Percentiles rank a stretch among this genome's conserved stretches.
These are phyloP conservation scores for Mychonastes homosphaera DNA, from an alignment of 139 green algal species.

Conservation along the genomic window DNA sequence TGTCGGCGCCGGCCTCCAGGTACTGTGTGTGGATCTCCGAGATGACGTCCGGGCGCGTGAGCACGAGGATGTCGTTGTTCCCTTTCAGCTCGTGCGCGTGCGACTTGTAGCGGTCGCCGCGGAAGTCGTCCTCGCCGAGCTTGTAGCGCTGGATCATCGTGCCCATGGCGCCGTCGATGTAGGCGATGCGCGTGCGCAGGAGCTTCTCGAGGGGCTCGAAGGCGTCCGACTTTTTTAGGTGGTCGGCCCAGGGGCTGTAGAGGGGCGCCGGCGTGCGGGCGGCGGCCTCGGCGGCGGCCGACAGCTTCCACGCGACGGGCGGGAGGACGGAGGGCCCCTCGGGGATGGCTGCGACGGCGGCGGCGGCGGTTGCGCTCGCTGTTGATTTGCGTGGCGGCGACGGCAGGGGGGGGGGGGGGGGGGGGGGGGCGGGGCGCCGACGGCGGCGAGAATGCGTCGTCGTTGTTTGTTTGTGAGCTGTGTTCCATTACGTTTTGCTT, in stretches of 20 bases:
- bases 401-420: too few species aligned
- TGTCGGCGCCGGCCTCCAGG: slow-evolving; percentile 80
- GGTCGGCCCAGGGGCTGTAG: slow-evolving; percentile 28
- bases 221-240: slow-evolving; percentile 17
- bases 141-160: slow-evolving; percentile 60
- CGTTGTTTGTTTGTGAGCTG: too few species aligned
- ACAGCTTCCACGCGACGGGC: slow-evolving; percentile 35
- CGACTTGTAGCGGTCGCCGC: slow-evolving; percentile 33
- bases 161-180: slow-evolving; percentile 88
- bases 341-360: slow-evolving; percentile 71
- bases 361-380: slow-evolving; percentile 25
- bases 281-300: slow-evolving; percentile 28
- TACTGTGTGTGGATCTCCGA: slow-evolving; percentile 70
- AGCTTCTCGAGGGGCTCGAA: slow-evolving; percentile 70
- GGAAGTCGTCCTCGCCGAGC: slow-evolving; percentile 74
- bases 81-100: slow-evolving; percentile 75
- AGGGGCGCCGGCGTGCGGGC: slow-evolving; percentile 36
- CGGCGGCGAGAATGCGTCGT: neutral
- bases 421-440: neutral
- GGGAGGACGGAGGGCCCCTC: slow-evolving; percentile 29
- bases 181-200: slow-evolving; percentile 79
- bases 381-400: slow-evolving; percentile 3
- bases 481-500: too few species aligned
- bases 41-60: slow-evolving; percentile 80
- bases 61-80: slow-evolving; percentile 84